A percentile compares a stretch with the other conserved stretches of the same genome.
These are phyloP conservation scores for Coleophoma cylindrospora DNA, from an alignment of 2,329 filamentous ascomycete genomes.

Conservation along the genomic window DNA sequence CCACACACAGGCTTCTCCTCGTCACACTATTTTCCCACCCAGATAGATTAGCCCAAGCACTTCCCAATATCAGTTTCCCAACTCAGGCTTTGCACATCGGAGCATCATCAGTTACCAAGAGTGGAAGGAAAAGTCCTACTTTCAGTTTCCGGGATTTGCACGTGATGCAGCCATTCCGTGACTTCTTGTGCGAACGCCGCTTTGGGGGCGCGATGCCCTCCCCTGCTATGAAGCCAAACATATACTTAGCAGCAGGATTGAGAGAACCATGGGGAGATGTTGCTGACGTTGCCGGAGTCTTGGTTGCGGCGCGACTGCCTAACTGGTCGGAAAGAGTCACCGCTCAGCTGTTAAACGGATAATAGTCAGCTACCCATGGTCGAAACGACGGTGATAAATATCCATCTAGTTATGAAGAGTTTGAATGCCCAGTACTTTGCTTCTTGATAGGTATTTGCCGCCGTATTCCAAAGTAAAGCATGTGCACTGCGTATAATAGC, in stretches of 20 bases:
- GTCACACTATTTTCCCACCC: conserved; percentile 5
- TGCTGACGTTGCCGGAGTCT: no score
- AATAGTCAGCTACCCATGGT: no score
- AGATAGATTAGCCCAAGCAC: background rate
- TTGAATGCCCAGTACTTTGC: no score
- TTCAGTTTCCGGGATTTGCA: conserved; percentile 1
- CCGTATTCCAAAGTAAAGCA: no score
- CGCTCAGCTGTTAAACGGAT: no score
- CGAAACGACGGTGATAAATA: no score
- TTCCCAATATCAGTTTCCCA: background rate
- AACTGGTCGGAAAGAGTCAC: no score
- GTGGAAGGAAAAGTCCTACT: background rate
- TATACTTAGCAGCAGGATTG: background rate
- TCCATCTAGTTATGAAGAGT: no score
- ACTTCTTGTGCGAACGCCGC: conserved; percentile 2
- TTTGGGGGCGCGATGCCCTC: background rate
- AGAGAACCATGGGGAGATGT: background rate
- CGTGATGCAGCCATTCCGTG: conserved; percentile 1
- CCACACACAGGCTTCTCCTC: conserved; percentile 8
- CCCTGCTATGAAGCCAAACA: background rate
- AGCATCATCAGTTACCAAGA: background rate
- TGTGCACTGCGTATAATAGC: no score
- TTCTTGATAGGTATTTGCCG: no score
- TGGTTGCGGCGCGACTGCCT: no score
- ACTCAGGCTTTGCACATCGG: background rate